Evolutionary conservation across 108 stramenopile genomes (phyloP).

Genomic region (Asterionellopsis glacialis): DNA sequence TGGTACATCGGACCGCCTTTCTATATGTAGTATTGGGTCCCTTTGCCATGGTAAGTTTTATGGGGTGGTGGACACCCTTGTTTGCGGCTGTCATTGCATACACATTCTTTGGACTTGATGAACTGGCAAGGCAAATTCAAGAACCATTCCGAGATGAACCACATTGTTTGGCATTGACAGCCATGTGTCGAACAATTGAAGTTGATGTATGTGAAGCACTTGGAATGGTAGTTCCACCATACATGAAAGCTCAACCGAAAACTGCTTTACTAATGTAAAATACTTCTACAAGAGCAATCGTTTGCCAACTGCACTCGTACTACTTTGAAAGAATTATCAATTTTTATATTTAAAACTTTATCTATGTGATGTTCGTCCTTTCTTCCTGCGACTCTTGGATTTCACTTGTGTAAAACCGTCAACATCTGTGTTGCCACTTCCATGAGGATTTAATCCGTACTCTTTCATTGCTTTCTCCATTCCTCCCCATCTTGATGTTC

Average conservation of each 20-base stretch:
- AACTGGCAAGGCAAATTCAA: constrained; percentile 17
- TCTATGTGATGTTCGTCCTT: neutral
- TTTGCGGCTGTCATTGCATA: constrained; percentile 14
- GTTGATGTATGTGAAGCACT: constrained; percentile 10
- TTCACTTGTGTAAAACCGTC: constrained; percentile 49
- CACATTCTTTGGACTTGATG: constrained; percentile 19
- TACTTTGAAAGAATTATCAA: neutral
- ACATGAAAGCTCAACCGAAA: neutral
- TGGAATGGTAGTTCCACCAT: neutral
- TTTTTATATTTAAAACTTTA: no score
- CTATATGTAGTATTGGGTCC: constrained; percentile 12
- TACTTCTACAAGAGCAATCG: constrained; percentile 2
- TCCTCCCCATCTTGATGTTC: constrained; percentile 64
- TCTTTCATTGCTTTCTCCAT: constrained; percentile 68
- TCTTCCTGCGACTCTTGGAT: constrained; percentile 14
- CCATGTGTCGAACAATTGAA: constrained; percentile 19
- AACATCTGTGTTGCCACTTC: constrained; percentile 30
- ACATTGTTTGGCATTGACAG: constrained; percentile 7
- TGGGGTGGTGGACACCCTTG: constrained; percentile 15
- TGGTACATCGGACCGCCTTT: constrained; percentile 12
- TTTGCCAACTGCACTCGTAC: neutral
- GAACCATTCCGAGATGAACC: constrained; percentile 17
- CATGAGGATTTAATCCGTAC: constrained; percentile 29
- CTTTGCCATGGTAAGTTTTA: constrained; percentile 10
- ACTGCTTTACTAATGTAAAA: neutral